These are phyloP conservation scores for Epichloe typhina DNA, from an alignment of 2,329 filamentous ascomycete genomes.

Conservation along the genomic window DNA sequence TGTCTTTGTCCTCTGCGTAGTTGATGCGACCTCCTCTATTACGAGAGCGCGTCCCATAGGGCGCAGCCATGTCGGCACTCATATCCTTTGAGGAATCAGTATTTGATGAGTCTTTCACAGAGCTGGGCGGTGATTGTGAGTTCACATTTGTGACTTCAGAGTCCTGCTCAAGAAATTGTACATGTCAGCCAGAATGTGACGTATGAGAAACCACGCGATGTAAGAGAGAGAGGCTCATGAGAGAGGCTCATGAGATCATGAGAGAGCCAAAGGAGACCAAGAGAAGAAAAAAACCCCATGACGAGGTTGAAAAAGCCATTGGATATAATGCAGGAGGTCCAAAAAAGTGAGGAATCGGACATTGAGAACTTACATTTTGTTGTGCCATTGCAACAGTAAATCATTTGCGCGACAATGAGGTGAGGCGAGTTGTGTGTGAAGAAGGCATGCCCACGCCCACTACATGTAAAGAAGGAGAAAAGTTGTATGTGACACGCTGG, in stretches of 20 bases:
- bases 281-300: not conserved
- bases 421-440: constrained; percentile 16
- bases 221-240: not conserved
- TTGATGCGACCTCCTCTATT: constrained; percentile 84
- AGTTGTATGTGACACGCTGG: constrained; percentile 1
- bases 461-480: constrained; percentile 7
- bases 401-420: constrained; percentile 22
- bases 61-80: constrained; percentile 42
- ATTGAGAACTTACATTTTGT: constrained; percentile 22
- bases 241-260: not conserved
- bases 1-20: constrained; percentile 87
- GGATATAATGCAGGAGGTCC: constrained; percentile 1
- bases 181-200: not conserved
- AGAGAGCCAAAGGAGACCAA: not conserved
- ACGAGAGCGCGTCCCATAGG: constrained; percentile 87
- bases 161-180: constrained; percentile 18
- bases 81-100: constrained; percentile 37
- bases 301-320: constrained; percentile 1
- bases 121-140: constrained; percentile 19
- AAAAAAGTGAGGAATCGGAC: constrained; percentile 1
- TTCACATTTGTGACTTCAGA: constrained; percentile 21
- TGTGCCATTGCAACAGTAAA: constrained; percentile 25
- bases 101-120: constrained; percentile 35
- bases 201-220: not conserved
- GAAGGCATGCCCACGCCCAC: constrained; percentile 15